A percentile compares a stretch with the other conserved stretches of the same genome.
Conservation (phyloP, 1,139 yeast species). For the Debaryomyces fabryi region DNA sequence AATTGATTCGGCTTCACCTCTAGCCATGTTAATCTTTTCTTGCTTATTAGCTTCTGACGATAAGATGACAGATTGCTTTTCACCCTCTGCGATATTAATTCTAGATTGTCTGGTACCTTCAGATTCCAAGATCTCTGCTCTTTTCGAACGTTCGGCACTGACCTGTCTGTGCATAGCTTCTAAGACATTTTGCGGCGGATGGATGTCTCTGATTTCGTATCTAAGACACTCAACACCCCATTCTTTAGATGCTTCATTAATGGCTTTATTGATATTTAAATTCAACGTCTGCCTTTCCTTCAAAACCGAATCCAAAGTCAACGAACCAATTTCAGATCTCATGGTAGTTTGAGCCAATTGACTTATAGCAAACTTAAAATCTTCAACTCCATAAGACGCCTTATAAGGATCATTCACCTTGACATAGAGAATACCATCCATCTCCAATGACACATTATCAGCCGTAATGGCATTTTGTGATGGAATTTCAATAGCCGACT, state of each 20-base stretch:
- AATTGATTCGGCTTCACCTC: constrained; percentile 72
- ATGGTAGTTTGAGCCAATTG: constrained; percentile 90
- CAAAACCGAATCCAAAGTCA: constrained; percentile 76
- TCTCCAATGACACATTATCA: constrained; percentile 80
- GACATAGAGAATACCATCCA: constrained; percentile 82
- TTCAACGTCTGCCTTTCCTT: constrained; percentile 76
- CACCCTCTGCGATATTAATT: constrained; percentile 84
- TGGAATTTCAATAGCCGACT: constrained; percentile 82
- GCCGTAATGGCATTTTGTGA: constrained; percentile 83
- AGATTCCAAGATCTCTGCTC: constrained; percentile 84
- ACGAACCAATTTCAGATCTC: constrained; percentile 86
- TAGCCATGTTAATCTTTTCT: constrained; percentile 65
- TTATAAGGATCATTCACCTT: constrained; percentile 80
- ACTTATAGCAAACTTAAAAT: constrained; percentile 80
- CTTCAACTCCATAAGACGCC: constrained; percentile 88
- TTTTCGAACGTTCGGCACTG: constrained; percentile 79
- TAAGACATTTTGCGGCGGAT: constrained; percentile 84
- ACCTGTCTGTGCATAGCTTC: constrained; percentile 93
- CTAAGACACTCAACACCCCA: constrained; percentile 89
- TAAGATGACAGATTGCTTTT: constrained; percentile 66
- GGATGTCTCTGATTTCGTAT: constrained; percentile 86
- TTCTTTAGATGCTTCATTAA: constrained; percentile 80
- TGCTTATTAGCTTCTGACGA: constrained; percentile 70
- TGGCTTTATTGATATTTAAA: constrained; percentile 70
- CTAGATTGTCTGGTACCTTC: constrained; percentile 81